phyloP scores from a whole-genome alignment of 2,329 filamentous ascomycete genomes.

The Saccharata proteae region DNA sequence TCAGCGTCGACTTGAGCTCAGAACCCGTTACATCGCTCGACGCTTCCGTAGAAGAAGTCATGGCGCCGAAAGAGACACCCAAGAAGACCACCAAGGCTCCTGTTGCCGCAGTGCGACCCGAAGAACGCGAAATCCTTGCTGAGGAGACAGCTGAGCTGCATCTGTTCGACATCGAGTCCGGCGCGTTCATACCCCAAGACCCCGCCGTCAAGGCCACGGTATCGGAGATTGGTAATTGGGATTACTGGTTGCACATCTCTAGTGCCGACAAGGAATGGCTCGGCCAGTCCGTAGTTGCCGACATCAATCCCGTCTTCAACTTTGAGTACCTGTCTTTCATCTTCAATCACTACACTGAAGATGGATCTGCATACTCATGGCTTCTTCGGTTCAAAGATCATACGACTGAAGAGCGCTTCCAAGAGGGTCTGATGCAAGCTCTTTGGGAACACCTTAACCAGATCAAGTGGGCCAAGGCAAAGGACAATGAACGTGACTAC shows the following conservation, averaged over 20 bases:
- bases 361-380: slow-evolving; percentile 91
- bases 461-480: slow-evolving; percentile 85
- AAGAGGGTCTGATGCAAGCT: slow-evolving; percentile 87
- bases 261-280: slow-evolving; percentile 71
- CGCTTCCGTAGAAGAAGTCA: slow-evolving; percentile 9
- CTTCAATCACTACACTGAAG: slow-evolving; percentile 88
- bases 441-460: slow-evolving; percentile 95
- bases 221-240: slow-evolving; percentile 77
- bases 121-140: slow-evolving; percentile 59
- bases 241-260: slow-evolving; percentile 87
- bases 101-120: slow-evolving; percentile 49
- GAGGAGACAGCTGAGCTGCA: slow-evolving; percentile 76
- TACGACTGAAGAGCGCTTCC: slow-evolving; percentile 68
- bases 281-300: slow-evolving; percentile 70
- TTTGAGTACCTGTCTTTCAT: slow-evolving; percentile 99
- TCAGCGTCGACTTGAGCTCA: slow-evolving; percentile 3
- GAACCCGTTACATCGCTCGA: slow-evolving; percentile 4
- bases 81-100: slow-evolving; percentile 44
- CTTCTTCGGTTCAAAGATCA: slow-evolving; percentile 84
- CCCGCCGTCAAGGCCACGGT: slow-evolving; percentile 64
- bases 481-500: slow-evolving; percentile 87
- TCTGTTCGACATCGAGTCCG: slow-evolving; percentile 80
- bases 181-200: slow-evolving; percentile 75
- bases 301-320: slow-evolving; percentile 97
- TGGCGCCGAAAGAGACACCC: slow-evolving; percentile 28